A percentile compares a stretch with the other conserved stretches of the same genome.
phyloP scores from a whole-genome alignment of 768 basidiomycete species.

The Russula griseocarnosa region DNA sequence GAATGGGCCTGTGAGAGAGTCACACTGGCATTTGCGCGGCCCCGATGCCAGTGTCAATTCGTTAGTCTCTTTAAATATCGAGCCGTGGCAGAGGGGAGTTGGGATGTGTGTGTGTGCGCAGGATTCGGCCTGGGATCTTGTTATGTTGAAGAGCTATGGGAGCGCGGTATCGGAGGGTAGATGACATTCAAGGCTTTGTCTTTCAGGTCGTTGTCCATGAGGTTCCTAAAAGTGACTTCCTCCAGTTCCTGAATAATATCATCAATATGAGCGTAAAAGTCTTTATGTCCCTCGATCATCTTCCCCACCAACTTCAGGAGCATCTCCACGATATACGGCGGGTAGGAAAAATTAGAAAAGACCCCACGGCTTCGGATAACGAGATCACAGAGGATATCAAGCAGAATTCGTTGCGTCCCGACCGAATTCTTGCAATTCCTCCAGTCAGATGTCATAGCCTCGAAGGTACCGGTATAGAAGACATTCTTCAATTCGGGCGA shows the following conservation, averaged over 20 bases:
- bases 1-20: too few relatives aligned
- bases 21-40: too few relatives aligned
- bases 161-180: too few relatives aligned
- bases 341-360: background rate
- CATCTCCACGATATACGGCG: too few relatives aligned
- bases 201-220: background rate
- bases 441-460: background rate
- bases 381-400: constrained; percentile 16
- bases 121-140: too few relatives aligned
- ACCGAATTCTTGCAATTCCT: background rate
- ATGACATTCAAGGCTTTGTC: background rate
- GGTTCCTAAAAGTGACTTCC: too few relatives aligned
- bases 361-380: background rate
- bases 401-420: constrained; percentile 2
- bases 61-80: too few relatives aligned
- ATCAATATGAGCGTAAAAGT: background rate
- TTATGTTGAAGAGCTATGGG: too few relatives aligned
- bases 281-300: background rate
- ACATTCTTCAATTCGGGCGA: background rate
- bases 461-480: background rate
- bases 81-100: too few relatives aligned
- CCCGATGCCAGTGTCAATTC: too few relatives aligned
- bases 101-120: too few relatives aligned
- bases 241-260: background rate
- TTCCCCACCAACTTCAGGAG: background rate